Conservation (phyloP, 2,329 filamentous ascomycete species). For the Zymoseptoria pseudotritici region DNA sequence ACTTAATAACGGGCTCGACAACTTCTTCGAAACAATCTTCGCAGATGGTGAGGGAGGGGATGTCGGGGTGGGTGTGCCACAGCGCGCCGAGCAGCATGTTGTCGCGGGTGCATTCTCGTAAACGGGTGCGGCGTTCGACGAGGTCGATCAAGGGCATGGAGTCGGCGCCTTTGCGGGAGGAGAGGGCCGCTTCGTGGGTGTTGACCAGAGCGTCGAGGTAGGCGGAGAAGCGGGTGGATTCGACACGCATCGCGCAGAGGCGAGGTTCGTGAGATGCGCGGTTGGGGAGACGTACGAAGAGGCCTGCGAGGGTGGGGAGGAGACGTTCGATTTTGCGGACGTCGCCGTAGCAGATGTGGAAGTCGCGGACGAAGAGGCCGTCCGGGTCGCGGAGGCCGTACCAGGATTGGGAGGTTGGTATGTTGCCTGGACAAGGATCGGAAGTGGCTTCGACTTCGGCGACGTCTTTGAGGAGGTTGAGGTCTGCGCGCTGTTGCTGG, state of each 20-base stretch:
- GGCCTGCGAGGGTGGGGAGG: slow-evolving; percentile 62
- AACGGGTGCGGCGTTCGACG: slow-evolving; percentile 50
- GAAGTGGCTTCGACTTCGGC: slow-evolving; percentile 53
- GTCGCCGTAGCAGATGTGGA: slow-evolving; percentile 69
- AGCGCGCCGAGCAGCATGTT: slow-evolving; percentile 52
- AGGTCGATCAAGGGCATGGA: slow-evolving; percentile 57
- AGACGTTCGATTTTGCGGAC: slow-evolving; percentile 63
- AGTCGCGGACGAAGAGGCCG: slow-evolving; percentile 60
- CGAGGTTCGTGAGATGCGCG: slow-evolving; percentile 44
- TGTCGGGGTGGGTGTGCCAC: slow-evolving; percentile 69
- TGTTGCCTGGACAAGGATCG: slow-evolving; percentile 52
- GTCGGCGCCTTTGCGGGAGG: slow-evolving; percentile 40
- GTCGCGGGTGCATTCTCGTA: slow-evolving; percentile 60
- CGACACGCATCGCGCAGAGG: slow-evolving; percentile 63
- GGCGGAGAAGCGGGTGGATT: slow-evolving; percentile 47
- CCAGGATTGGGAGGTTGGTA: slow-evolving; percentile 58
- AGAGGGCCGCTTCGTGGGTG: slow-evolving; percentile 40
- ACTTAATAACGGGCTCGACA: slow-evolving; percentile 59
- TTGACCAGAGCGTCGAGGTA: slow-evolving; percentile 52
- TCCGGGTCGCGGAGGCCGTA: slow-evolving; percentile 65
- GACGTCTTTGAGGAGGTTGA: slow-evolving; percentile 63
- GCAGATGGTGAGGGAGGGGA: slow-evolving; percentile 74
- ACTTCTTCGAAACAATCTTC: slow-evolving; percentile 78
- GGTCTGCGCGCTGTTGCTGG: slow-evolving; percentile 58
- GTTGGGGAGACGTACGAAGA: slow-evolving; percentile 49